Evolutionary conservation across 2,329 filamentous ascomycete species (phyloP).

Genomic region (Botryosphaeria dothidea): DNA sequence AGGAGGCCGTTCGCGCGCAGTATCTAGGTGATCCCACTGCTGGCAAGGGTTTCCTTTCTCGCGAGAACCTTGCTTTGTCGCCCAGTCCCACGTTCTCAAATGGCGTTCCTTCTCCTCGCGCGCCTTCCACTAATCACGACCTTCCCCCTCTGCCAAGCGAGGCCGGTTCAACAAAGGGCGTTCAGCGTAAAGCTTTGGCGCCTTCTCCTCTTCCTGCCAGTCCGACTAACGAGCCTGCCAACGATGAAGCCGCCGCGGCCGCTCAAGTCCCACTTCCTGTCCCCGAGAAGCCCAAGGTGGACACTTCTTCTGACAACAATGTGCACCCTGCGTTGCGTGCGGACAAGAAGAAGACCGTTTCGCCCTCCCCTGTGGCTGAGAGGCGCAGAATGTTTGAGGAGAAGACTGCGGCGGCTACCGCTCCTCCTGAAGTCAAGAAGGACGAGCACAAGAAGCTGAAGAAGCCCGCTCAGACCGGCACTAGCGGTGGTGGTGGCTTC

Average conservation of each 20-base stretch:
- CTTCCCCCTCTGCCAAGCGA: constrained; percentile 44
- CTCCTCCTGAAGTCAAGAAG: constrained; percentile 30
- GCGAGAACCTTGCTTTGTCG: constrained; percentile 41
- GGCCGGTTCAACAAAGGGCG: constrained; percentile 22
- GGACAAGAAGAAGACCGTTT: constrained; percentile 22
- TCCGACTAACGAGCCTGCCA: background rate
- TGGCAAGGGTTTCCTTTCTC: constrained; percentile 61
- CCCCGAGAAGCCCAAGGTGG: constrained; percentile 30
- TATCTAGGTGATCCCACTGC: constrained; percentile 76
- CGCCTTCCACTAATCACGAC: constrained; percentile 33
- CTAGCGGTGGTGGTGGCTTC: constrained; percentile 36
- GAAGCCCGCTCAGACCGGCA: constrained; percentile 29
- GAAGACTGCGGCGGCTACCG: background rate
- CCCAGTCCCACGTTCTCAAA: constrained; percentile 15
- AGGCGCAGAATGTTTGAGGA: constrained; percentile 17
- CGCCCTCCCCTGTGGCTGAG: constrained; percentile 8
- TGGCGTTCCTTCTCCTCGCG: background rate
- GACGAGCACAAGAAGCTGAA: constrained; percentile 37
- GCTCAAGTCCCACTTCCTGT: constrained; percentile 35
- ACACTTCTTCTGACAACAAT: constrained; percentile 24
- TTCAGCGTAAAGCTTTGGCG: constrained; percentile 28
- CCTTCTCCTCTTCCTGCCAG: constrained; percentile 23
- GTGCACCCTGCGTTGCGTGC: constrained; percentile 46
- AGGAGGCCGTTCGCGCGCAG: constrained; percentile 79
- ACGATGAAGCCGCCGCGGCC: constrained; percentile 21